Conservation (phyloP, 2,329 filamentous ascomycete genomes). For the Endoconidiophora laricicola region DNA sequence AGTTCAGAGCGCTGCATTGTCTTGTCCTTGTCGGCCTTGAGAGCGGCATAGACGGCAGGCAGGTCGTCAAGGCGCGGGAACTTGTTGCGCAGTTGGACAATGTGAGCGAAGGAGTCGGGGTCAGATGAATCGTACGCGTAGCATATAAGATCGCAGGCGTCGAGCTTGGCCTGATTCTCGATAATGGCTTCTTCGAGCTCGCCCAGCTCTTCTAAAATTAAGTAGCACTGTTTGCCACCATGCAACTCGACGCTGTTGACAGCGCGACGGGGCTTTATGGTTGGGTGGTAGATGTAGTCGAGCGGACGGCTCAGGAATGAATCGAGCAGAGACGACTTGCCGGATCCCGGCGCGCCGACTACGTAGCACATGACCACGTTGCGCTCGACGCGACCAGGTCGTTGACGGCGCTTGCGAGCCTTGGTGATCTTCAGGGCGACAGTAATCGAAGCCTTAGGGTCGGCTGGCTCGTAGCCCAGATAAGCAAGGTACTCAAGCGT, state of each 20-base stretch:
- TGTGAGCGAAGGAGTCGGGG: slow-evolving; percentile 86
- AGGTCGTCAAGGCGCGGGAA: slow-evolving; percentile 77
- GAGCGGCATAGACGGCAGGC: slow-evolving; percentile 76
- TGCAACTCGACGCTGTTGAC: slow-evolving; percentile 95
- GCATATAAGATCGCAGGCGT: slow-evolving; percentile 84
- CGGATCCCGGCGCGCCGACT: slow-evolving; percentile 66
- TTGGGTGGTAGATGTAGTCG: slow-evolving; percentile 69
- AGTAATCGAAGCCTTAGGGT: slow-evolving; percentile 59
- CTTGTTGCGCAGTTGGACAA: slow-evolving; percentile 62
- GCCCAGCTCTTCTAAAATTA: slow-evolving; percentile 88
- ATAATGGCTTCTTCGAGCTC: slow-evolving; percentile 90
- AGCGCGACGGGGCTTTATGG: slow-evolving; percentile 82
- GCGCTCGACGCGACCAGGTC: slow-evolving; percentile 72
- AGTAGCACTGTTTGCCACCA: slow-evolving; percentile 89
- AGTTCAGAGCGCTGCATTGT: slow-evolving; percentile 85
- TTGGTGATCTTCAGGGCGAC: slow-evolving; percentile 86
- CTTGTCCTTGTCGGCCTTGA: slow-evolving; percentile 92
- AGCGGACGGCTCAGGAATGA: slow-evolving; percentile 84
- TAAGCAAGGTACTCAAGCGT: slow-evolving; percentile 93
- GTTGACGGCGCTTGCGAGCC: slow-evolving; percentile 66
- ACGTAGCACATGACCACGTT: slow-evolving; percentile 93
- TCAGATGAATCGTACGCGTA: slow-evolving; percentile 96
- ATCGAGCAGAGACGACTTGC: slow-evolving; percentile 82
- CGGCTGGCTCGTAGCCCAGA: slow-evolving; percentile 75
- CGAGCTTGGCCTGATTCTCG: slow-evolving; percentile 78